phyloP scores from a whole-genome alignment of 179 eudicot genomes.

The Sideroxylon spinosum region DNA sequence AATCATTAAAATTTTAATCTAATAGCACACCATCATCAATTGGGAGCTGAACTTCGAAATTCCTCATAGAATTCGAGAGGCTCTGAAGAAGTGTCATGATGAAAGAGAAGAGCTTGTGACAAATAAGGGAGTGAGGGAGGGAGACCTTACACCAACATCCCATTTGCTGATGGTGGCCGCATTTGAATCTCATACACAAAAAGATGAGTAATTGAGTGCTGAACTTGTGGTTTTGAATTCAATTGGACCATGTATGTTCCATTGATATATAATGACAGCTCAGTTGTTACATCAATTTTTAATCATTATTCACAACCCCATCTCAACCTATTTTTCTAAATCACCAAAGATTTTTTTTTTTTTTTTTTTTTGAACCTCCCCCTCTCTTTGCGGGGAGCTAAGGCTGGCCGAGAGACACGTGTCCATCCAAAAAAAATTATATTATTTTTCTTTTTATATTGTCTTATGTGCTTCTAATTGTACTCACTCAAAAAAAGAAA shows the following conservation, averaged over 20 bases:
- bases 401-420: too few relatives aligned
- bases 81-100: background rate
- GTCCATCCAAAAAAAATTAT: too few relatives aligned
- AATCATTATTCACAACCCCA: background rate
- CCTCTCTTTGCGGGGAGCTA: too few relatives aligned
- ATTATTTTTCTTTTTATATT: too few relatives aligned
- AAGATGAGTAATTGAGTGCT: slow-evolving; percentile 23
- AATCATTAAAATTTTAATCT: too few relatives aligned
- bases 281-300: background rate
- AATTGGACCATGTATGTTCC: background rate
- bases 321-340: slow-evolving; percentile 7
- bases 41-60: too few relatives aligned
- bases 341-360: background rate
- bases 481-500: too few relatives aligned
- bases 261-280: slow-evolving; percentile 7
- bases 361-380: background rate
- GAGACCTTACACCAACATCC: slow-evolving; percentile 1
- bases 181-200: background rate
- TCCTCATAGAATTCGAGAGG: background rate
- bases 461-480: too few relatives aligned
- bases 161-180: slow-evolving; percentile 17
- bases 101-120: background rate
- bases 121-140: slow-evolving; percentile 21
- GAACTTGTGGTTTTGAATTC: slow-evolving; percentile 12
- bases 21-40: too few relatives aligned